Base-by-base conservation (phyloP, 768 basidiomycete genomes). In the Lactifluus subvellereus region DNA sequence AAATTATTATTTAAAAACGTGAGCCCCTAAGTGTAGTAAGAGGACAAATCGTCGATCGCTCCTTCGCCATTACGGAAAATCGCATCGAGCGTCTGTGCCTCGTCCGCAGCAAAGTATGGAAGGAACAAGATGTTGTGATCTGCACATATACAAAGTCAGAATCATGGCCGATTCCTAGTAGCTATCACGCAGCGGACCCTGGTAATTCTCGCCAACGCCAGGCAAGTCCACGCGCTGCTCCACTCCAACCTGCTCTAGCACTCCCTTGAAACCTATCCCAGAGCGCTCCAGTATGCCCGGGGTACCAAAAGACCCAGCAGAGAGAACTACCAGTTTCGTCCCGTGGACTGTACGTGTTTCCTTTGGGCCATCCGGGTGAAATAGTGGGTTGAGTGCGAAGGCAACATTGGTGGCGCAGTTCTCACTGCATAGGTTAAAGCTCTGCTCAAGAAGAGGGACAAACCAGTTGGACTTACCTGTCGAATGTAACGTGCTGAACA, bases 221-320 rank as follows among this genome's bases (percentile, higher is more conserved):
- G 75, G 74, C 6, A 80, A 67, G 54, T 80, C 72, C 2, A 77
- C 70, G 1, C 74, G 22, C 0, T 70, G 69, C n/a, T 69, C 20
- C 35, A 81, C 65, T 0, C 71, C 72, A 18, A 66, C 65, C 13
- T 68, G 32, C 49, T 70, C 59, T 0, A 81, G 72, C 1, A 76
- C 48, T 0, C 66, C 65, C 48, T 62, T 63, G 7, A 70, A 63
- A 2, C 80, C 80, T 14, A 81, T 75, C 0, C 79, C 80, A 2
- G 78, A 84, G 3, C 84, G 75, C 67, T 86, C 82, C 7, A 87
- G 76, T 20, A 87, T 77, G 52, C 76, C 74, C 0, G 83, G 78
- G 0, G 78, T 78, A 13, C 78, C 78, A 22, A 79, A 73, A 0
- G 78, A 56, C 2, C 79, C 78, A 1, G 75, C 74, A 14, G 75